Base-by-base conservation (phyloP, 352 stramenopile genomes). In the Phytophthora crassamura region DNA sequence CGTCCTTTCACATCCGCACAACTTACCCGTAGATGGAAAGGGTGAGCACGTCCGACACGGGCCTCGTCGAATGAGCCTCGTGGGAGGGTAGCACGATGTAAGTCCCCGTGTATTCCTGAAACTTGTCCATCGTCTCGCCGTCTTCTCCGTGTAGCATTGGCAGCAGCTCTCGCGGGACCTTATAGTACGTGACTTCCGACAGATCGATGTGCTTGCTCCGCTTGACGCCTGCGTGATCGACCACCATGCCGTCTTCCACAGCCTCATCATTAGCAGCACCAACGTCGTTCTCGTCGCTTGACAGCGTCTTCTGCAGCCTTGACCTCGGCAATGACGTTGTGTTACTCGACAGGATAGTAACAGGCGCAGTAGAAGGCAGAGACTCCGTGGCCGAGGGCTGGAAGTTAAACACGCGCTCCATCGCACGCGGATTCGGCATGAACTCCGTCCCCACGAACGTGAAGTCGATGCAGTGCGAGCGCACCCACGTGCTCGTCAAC, bases 391-490 rank as follows among this genome's bases (percentile, higher is more conserved):
- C 25, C 0, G 51, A 62, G n/a, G 53, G 54, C 28, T 82, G 49
- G 38, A 88, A 85, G 28, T 45, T 67, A 9, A 80, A 61, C n/a
- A 93, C 64, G 25, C 79, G 76, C 52, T 91, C 86, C 66, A 95
- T 94, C 8, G 90, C 76, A 32, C 90, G 83, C 12, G 91, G 84
- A 42, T 97, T 97, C 14, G 91, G 91, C 43, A 97, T 77, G 51
- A 97, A 97, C 67, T 97, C 91, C 28, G 79, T 75, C 5, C 84
- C 88, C 3, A 97, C 87, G 55, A 97, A 97, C 8, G 90, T 97
- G 55, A 95, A 97, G 62, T 94, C 85, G 47, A 95, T 92, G 60
- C 84, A 93, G 36, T 87, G 83, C 12, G 60, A 59, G 8, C 80
- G 81, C 33, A 92, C 84, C 87, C 87, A 95, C 8, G 33, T 66